A percentile compares a stretch with the other conserved stretches of the same genome.
Evolutionary conservation across 441 rosid species (phyloP).

Genomic region (Eruca vesicaria): DNA sequence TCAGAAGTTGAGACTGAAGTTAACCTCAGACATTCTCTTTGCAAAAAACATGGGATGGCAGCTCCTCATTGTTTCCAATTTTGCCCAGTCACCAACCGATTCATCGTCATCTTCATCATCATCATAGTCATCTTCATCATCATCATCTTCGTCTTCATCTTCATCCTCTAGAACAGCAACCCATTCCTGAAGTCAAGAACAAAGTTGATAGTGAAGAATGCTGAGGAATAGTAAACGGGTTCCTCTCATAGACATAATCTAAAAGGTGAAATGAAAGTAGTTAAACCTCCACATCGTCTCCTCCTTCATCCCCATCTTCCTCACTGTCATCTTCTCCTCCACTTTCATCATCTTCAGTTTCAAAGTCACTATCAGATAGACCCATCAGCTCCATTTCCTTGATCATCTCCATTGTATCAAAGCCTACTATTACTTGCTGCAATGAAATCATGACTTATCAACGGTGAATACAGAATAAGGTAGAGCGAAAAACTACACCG

Average conservation of each 20-base stretch:
- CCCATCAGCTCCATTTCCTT: slow-evolving; percentile 69
- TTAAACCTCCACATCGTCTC: slow-evolving; percentile 55
- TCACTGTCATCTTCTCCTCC: slow-evolving; percentile 60
- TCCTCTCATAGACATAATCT: not conserved
- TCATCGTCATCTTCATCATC: slow-evolving; percentile 41
- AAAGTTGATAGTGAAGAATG: slow-evolving; percentile 4
- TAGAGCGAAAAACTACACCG: not conserved
- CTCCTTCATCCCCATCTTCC: slow-evolving; percentile 47
- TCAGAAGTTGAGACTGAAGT: not conserved
- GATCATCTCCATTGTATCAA: slow-evolving; percentile 79
- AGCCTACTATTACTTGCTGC: slow-evolving; percentile 94
- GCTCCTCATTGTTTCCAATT: slow-evolving; percentile 82
- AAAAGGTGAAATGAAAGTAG: not conserved
- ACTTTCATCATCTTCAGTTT: slow-evolving; percentile 66
- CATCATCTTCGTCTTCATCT: slow-evolving; percentile 27
- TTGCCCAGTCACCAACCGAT: slow-evolving; percentile 84
- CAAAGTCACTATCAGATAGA: slow-evolving; percentile 67
- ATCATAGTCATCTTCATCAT: slow-evolving; percentile 9
- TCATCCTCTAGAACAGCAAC: slow-evolving; percentile 65
- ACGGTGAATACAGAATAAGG: not conserved
- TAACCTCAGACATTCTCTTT: slow-evolving; percentile 75
- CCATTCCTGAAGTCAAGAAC: slow-evolving; percentile 57
- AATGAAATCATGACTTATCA: slow-evolving; percentile 27
- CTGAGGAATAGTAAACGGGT: not conserved
- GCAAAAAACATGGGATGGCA: slow-evolving; percentile 97